Conservation (phyloP, 305 asterid genomes). For the Fraxinus latifolia region DNA sequence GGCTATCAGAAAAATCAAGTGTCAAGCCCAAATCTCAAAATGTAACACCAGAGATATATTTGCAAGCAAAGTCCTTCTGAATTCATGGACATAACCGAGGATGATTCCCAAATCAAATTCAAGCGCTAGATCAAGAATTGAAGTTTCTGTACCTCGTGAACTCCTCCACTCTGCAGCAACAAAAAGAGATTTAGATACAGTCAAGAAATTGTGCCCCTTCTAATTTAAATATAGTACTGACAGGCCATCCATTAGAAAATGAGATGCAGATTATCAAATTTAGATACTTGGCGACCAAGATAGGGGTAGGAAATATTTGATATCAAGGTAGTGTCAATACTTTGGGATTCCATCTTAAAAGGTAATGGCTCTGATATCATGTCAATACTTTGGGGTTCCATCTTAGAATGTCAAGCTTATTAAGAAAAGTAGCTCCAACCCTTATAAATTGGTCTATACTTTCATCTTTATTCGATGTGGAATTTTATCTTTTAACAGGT, state of each 20-base stretch:
- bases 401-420: too few relatives aligned
- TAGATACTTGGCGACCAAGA: neutral
- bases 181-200: slow-evolving; percentile 21
- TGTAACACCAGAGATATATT: slow-evolving; percentile 16
- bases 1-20: slow-evolving; percentile 52
- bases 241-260: neutral
- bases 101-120: slow-evolving; percentile 6
- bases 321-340: neutral
- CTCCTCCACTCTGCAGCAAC: slow-evolving; percentile 74
- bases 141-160: slow-evolving; percentile 66
- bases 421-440: too few relatives aligned
- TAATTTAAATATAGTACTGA: neutral
- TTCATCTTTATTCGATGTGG: neutral
- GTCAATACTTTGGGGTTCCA: neutral
- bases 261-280: neutral
- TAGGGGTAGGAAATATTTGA: neutral
- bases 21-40: slow-evolving; percentile 3
- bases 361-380: neutral
- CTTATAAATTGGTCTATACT: neutral
- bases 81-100: slow-evolving; percentile 9
- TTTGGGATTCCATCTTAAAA: neutral
- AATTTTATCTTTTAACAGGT: neutral
- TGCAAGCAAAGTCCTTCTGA: slow-evolving; percentile 21
- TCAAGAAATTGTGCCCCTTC: neutral
- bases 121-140: slow-evolving; percentile 17